Evolutionary conservation across 768 basidiomycete species (phyloP).

Genomic region (Chlorophyllum brunneum): DNA sequence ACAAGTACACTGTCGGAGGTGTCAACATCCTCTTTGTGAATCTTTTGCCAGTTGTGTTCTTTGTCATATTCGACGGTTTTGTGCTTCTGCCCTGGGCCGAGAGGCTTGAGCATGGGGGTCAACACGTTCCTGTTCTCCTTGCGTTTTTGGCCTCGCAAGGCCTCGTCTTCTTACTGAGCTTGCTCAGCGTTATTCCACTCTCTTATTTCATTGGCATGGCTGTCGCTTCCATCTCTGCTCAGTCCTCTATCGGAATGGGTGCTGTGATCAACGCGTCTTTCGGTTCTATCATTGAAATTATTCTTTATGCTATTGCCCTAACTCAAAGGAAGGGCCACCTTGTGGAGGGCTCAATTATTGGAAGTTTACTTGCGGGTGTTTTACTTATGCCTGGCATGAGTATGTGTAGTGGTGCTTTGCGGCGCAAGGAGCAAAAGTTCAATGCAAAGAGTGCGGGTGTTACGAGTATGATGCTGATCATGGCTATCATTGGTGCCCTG

Average conservation of each 20-base stretch:
- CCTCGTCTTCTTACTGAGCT: constrained; percentile 77
- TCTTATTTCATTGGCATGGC: constrained; percentile 99
- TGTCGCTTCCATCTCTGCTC: constrained; percentile 97
- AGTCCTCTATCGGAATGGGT: constrained; percentile 98
- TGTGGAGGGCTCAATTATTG: constrained; percentile 96
- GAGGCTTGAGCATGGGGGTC: constrained; percentile 45
- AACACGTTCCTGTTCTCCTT: constrained; percentile 62
- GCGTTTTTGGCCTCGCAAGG: constrained; percentile 66
- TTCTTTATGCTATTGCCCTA: constrained; percentile 87
- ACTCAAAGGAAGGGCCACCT: constrained; percentile 89
- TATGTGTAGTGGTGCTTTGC: constrained; percentile 89
- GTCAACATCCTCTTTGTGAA: constrained; percentile 99
- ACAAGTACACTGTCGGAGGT: constrained; percentile 98
- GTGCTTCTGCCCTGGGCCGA: constrained; percentile 74
- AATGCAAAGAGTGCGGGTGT: constrained; percentile 99
- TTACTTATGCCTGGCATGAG: constrained; percentile 95
- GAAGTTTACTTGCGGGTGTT: constrained; percentile 91
- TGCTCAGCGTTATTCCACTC: constrained; percentile 92
- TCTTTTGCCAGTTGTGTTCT: constrained; percentile 88
- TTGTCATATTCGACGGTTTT: constrained; percentile 92
- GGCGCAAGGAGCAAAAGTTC: constrained; percentile 94
- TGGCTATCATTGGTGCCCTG: constrained; percentile 97
- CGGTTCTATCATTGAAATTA: constrained; percentile 96
- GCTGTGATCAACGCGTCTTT: constrained; percentile 99
- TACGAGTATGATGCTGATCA: constrained; percentile 99